Percentiles rank a stretch among this genome's conserved stretches.
Conservation (phyloP, 441 rosid species). For the Brassica hybrid region DNA sequence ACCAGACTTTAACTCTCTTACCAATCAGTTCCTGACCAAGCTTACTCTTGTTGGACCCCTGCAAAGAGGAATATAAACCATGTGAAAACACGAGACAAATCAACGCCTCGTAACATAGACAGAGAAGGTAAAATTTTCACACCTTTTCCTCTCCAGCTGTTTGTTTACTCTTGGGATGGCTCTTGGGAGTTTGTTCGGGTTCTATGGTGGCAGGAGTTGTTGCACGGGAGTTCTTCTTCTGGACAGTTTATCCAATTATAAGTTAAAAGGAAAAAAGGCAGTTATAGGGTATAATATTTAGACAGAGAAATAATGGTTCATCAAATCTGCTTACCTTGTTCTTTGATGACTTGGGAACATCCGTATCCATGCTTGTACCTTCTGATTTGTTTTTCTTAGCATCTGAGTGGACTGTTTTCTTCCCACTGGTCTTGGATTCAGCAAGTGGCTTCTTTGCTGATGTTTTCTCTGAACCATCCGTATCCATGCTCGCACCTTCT, state of each 20-base stretch:
- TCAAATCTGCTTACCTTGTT: constrained; percentile 46
- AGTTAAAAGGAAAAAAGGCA: constrained; percentile 16
- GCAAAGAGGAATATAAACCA: constrained; percentile 34
- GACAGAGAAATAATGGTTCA: constrained; percentile 16
- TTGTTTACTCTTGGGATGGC: constrained; percentile 48
- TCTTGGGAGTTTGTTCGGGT: constrained; percentile 46
- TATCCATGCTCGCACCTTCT: background rate
- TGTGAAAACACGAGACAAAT: constrained; percentile 17
- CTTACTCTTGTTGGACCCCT: constrained; percentile 49
- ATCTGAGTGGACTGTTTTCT: constrained; percentile 18
- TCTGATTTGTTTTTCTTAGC: constrained; percentile 1
- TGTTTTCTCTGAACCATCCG: constrained; percentile 36
- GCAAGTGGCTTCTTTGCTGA: constrained; percentile 33
- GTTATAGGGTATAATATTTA: background rate
- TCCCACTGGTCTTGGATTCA: constrained; percentile 27
- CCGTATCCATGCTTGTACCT: background rate
- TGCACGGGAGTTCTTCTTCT: constrained; percentile 43
- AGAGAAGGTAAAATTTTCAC: constrained; percentile 10
- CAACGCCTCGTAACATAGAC: constrained; percentile 1
- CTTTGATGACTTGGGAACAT: constrained; percentile 36
- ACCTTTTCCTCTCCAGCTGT: too few relatives aligned
- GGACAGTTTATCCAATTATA: constrained; percentile 30
- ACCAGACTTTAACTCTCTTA: constrained; percentile 71
- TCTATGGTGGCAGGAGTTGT: constrained; percentile 34
- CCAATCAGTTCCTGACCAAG: constrained; percentile 59